These are phyloP conservation scores for Lathyrus sativus DNA, from an alignment of 306 rosid species.

Conservation along the genomic window DNA sequence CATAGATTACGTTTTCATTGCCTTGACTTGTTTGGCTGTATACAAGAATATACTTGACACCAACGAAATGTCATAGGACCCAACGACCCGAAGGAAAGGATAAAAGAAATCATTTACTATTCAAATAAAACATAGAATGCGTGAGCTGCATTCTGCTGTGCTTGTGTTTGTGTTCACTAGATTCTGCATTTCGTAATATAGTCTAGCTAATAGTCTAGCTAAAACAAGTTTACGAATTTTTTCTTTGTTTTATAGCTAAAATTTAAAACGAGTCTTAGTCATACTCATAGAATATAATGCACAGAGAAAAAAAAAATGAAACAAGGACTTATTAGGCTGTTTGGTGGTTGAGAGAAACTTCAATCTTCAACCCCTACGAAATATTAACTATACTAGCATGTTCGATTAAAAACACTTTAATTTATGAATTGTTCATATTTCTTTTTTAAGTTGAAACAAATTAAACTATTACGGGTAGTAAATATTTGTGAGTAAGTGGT, in stretches of 20 bases:
- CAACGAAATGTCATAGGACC: neutral
- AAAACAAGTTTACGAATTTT: neutral
- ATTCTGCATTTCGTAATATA: neutral
- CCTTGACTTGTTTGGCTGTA: constrained; percentile 20
- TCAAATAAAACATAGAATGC: neutral
- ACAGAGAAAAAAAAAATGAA: no score
- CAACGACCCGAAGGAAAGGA: constrained; percentile 7
- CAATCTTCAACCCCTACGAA: no score
- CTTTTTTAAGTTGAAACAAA: no score
- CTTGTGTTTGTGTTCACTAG: neutral
- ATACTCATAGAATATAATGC: neutral
- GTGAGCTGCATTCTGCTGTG: neutral
- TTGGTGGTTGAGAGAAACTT: no score
- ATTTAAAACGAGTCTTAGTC: neutral
- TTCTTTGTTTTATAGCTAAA: neutral
- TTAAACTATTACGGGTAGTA: no score
- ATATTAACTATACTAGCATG: no score
- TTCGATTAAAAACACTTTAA: no score
- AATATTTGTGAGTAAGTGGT: no score
- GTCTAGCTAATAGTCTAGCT: neutral
- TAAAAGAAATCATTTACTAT: neutral
- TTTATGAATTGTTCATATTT: no score
- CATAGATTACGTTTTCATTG: constrained; percentile 30
- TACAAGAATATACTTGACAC: constrained; percentile 1
- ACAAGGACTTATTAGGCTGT: no score